Percentiles rank a stretch among this genome's conserved stretches.
These are phyloP conservation scores for Populus tomentosa DNA, from an alignment of 441 rosid species.

Conservation along the genomic window DNA sequence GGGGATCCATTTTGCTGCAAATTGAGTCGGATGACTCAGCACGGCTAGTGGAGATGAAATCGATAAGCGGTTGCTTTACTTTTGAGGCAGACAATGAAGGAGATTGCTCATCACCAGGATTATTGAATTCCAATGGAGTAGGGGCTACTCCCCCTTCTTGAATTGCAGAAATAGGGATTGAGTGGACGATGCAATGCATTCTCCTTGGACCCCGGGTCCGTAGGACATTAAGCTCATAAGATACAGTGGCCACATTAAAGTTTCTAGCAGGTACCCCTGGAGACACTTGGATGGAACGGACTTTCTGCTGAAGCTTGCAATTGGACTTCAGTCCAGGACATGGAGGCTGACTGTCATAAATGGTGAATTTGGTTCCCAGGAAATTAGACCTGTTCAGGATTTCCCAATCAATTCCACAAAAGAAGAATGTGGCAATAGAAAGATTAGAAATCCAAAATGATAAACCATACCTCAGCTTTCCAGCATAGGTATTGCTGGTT, in stretches of 20 bases:
- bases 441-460: neutral
- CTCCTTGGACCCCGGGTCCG: slow-evolving; percentile 93
- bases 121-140: slow-evolving; percentile 44
- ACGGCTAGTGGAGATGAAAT: slow-evolving; percentile 36
- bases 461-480: slow-evolving; percentile 62
- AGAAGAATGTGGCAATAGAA: slow-evolving; percentile 5
- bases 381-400: slow-evolving; percentile 73
- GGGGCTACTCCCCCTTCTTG: slow-evolving; percentile 65
- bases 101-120: slow-evolving; percentile 16
- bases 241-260: slow-evolving; percentile 46
- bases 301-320: slow-evolving; percentile 29
- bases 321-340: slow-evolving; percentile 28
- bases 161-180: slow-evolving; percentile 64
- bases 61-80: slow-evolving; percentile 35
- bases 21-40: slow-evolving; percentile 21
- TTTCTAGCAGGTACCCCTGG: slow-evolving; percentile 34
- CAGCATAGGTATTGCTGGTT: slow-evolving; percentile 52
- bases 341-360: slow-evolving; percentile 61
- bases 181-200: slow-evolving; percentile 68
- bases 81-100: slow-evolving; percentile 23
- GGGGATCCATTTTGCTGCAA: slow-evolving; percentile 29
- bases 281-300: slow-evolving; percentile 42
- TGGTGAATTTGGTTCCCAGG: slow-evolving; percentile 81
- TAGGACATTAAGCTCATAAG: slow-evolving; percentile 79
- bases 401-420: slow-evolving; percentile 16